Conservation (phyloP, 305 asterid genomes). For the Fraxinus latifolia region DNA sequence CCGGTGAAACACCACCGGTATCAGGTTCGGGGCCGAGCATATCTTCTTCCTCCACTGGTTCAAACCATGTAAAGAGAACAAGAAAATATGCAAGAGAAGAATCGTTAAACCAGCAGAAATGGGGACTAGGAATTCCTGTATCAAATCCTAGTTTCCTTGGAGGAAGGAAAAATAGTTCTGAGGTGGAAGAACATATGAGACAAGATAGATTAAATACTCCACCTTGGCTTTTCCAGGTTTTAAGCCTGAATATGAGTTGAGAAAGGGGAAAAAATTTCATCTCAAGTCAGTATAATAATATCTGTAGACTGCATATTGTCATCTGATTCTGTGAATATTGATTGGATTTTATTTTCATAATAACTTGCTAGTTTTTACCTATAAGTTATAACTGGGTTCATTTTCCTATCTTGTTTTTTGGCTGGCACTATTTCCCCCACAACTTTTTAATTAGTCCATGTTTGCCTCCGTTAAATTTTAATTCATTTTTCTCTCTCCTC, state of each 20-base stretch:
- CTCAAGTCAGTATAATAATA: slow-evolving; percentile 13
- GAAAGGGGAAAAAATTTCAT: neutral
- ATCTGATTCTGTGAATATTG: slow-evolving; percentile 30
- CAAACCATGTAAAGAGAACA: slow-evolving; percentile 33
- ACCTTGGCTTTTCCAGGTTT: slow-evolving; percentile 74
- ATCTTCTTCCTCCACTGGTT: slow-evolving; percentile 60
- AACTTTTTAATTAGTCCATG: neutral
- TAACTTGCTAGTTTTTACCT: slow-evolving; percentile 7
- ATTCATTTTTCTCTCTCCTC: no score
- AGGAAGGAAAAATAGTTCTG: slow-evolving; percentile 24
- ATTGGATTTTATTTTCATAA: slow-evolving; percentile 19
- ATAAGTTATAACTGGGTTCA: neutral
- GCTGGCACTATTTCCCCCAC: neutral
- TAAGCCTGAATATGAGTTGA: slow-evolving; percentile 57
- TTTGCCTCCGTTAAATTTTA: no score
- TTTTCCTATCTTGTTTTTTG: neutral
- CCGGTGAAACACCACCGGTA: slow-evolving; percentile 21
- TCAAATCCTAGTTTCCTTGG: slow-evolving; percentile 27
- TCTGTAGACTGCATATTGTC: slow-evolving; percentile 25
- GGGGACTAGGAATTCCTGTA: slow-evolving; percentile 40
- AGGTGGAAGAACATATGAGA: slow-evolving; percentile 34
- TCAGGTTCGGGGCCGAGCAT: slow-evolving; percentile 49
- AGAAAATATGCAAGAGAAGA: slow-evolving; percentile 22
- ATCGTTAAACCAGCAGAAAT: slow-evolving; percentile 35
- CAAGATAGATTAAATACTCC: slow-evolving; percentile 56